These are phyloP conservation scores for Tetrahymena elliotti DNA, from an alignment of 73 alveolate species.

Conservation along the genomic window DNA sequence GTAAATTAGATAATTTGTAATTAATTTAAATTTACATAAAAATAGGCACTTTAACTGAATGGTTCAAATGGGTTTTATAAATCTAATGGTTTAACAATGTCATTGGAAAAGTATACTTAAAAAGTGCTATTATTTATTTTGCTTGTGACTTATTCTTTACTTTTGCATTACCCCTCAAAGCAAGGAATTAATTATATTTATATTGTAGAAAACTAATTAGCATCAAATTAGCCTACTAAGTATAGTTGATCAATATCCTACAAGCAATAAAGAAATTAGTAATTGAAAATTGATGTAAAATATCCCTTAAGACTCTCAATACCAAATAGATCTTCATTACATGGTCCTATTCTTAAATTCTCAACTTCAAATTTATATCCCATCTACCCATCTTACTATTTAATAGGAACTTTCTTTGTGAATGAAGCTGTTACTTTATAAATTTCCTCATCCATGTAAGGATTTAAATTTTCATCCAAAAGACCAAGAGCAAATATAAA, in stretches of 20 bases:
- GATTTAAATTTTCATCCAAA: not conserved
- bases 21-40: not conserved
- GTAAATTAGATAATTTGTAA: not conserved
- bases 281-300: not conserved
- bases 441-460: not conserved
- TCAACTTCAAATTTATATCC: not conserved
- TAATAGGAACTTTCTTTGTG: not conserved
- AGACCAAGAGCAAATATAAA: not conserved
- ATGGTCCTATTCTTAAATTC: not conserved
- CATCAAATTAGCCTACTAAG: not conserved
- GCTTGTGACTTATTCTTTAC: not conserved
- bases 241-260: not conserved
- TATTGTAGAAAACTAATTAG: not conserved
- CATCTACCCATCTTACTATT: not conserved
- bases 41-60: not conserved
- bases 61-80: not conserved
- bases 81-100: not conserved
- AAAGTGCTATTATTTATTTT: not conserved
- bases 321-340: not conserved
- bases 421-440: not conserved
- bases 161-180: not conserved
- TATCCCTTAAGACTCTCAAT: not conserved
- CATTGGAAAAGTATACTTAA: not conserved
- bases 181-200: not conserved
- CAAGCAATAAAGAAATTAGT: not conserved